These are phyloP conservation scores for Chlamydomonas reinhardtii DNA, from an alignment of 163 green algal genomes.

Conservation along the genomic window DNA sequence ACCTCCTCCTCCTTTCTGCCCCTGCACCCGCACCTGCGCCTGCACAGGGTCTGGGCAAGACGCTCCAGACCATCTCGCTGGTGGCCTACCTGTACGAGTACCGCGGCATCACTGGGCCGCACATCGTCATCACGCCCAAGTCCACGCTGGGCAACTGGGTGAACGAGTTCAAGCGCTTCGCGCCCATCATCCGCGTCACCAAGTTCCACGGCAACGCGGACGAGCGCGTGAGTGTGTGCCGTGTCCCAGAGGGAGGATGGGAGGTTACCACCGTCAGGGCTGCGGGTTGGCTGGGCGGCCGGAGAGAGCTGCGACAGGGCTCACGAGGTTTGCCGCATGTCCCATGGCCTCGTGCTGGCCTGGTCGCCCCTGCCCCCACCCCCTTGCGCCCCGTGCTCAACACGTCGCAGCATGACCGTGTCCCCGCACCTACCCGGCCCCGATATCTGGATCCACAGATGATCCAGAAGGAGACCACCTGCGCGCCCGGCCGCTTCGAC, in stretches of 20 bases:
- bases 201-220: constrained; percentile 98
- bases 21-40: too few species aligned
- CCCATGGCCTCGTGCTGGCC: too few species aligned
- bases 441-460: constrained; percentile 59
- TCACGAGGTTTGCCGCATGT: too few species aligned
- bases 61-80: constrained; percentile 98
- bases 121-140: constrained; percentile 99
- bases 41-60: constrained; percentile 94
- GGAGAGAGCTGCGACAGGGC: too few species aligned
- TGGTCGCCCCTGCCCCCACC: too few species aligned
- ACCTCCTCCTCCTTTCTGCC: too few species aligned
- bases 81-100: constrained; percentile 98
- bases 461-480: constrained; percentile 69
- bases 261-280: too few species aligned
- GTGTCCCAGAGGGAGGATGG: too few species aligned
- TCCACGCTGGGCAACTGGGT: constrained; percentile 99
- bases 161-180: constrained; percentile 97
- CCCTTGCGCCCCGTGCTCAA: too few species aligned
- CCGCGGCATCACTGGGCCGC: constrained; percentile 95
- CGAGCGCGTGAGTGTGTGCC: constrained; percentile 72
- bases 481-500: constrained; percentile 92
- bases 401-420: too few species aligned
- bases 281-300: too few species aligned
- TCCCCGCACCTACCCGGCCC: too few species aligned
- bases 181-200: constrained; percentile 89